phyloP scores from a whole-genome alignment of 169 alveolate species.

The Eimeria zaria region DNA sequence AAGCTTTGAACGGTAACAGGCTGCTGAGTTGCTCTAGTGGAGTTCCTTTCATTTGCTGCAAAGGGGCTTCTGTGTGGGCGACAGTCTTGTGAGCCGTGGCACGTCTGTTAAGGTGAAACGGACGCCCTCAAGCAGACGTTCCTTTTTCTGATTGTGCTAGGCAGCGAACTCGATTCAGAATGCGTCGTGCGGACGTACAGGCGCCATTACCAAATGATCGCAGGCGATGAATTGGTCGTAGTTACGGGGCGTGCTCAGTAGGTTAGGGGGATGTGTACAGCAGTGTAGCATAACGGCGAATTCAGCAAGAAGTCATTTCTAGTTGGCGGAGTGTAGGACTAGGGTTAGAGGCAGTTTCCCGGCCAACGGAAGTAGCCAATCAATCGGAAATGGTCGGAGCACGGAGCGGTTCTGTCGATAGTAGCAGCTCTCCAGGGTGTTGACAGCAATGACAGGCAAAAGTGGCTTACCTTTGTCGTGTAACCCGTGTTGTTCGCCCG shows the following conservation, averaged over 20 bases:
- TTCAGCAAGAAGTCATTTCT: no score
- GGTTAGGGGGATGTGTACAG: background rate
- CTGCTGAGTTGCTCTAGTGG: slow-evolving; percentile 21
- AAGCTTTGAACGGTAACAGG: slow-evolving; percentile 21
- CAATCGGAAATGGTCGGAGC: no score
- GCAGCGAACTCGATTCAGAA: slow-evolving; percentile 60
- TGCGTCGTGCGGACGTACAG: slow-evolving; percentile 21
- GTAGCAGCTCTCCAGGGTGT: no score
- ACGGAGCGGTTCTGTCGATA: no score
- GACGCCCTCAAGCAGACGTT: background rate
- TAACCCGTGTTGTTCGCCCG: no score
- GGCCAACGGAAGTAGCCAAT: no score
- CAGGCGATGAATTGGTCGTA: background rate
- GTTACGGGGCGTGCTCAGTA: background rate
- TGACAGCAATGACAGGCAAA: no score
- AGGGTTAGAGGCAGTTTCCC: no score
- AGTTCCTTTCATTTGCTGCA: slow-evolving; percentile 25
- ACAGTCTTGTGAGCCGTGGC: background rate
- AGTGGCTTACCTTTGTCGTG: no score
- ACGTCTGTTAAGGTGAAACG: slow-evolving; percentile 44
- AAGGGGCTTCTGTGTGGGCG: slow-evolving; percentile 43
- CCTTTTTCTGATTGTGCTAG: slow-evolving; percentile 26
- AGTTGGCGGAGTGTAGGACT: no score
- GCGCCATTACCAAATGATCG: slow-evolving; percentile 41
- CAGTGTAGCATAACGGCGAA: background rate